Base-by-base conservation (phyloP, 2,329 filamentous ascomycete species). In the Onygenales sp. region DNA sequence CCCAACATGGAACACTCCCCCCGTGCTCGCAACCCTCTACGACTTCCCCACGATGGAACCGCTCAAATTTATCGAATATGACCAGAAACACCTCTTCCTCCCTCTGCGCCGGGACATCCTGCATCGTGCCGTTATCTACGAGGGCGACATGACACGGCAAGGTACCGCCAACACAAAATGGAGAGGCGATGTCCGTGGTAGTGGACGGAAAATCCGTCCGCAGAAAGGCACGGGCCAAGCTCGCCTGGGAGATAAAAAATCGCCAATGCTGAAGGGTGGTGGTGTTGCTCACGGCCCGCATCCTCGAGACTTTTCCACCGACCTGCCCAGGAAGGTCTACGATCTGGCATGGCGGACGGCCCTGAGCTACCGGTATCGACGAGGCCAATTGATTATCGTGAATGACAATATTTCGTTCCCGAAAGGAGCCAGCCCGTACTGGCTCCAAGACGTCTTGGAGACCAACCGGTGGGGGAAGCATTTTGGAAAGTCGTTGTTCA, bases 291-390 rank as follows among this genome's bases (percentile, higher is more conserved):
- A 90, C 65, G 93, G 93, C n/a, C 93, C 93, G 32, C 85, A 91
- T 63, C 91, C 91, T 31, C 81, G 93, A 68, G 89, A 97, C 73
- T 98, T 98, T 67, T 82, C 82, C 56, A 94, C 91, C 21, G 80
- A 80, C 13, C 77, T 98, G 53, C 90, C 86, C 63, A 80, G 80
- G 66, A 97, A 97, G 75, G 82, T 95, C 47, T 98, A 98, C 75
- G 91, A 97, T 72, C 79, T 94, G 63, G 93, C 93, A 8, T 97
- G 89, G 89, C 83, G 93, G 66, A 97, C 87, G 43, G 93, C 93
- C 9, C 79, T 98, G 59, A 93, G 87, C 65, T 95, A 95, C 75
- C 84, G 93, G 56, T 97, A 93, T 73, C 79, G 85, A 60, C 83
- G 84, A 60, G 93, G 91, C 48, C 89, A 97, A 75, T 75, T 98